Evolutionary conservation across 2,329 filamentous ascomycete genomes (phyloP), one percentile per base, ranked within the genome.

Genomic region (Fusarium irregulare): DNA sequence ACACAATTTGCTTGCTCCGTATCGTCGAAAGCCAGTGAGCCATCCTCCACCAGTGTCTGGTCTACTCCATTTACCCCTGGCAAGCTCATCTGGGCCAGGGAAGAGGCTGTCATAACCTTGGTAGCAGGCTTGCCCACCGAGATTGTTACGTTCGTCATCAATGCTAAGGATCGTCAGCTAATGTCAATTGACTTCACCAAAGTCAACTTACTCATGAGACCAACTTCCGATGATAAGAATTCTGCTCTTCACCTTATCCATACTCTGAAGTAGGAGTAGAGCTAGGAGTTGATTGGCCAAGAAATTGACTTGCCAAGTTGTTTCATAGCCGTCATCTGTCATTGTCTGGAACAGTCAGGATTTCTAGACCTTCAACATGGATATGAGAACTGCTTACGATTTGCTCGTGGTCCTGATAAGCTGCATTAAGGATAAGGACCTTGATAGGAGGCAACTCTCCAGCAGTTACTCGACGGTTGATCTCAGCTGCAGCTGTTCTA

Each of bases 1-100:
- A 65, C 76, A 82, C 10, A 82, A 74, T 62, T 81, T 82, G 37
- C 77, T 75, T n/a, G 79, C 80, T 11, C 79, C 80, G 53, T 82
- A 82, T 28, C 80, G 76, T 21, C 79, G 75, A 57, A 69, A 76
- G 12, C 79, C 80, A 6, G 71, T 58, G 14, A 56, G 68, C 73
- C 73, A 76, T 16, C 73, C 74, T 45, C 74, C 64, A 11, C 61
- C 78, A 32, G 78, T 77, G 30, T 72, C 53, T 10, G 76, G 75
- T 6, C 75, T 73, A 62, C 77, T 79, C 78, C 79, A 81, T 40
- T 59, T 72, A 5, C 79, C 78, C 59, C 76, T 77, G 56, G 79
- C 78, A 4, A 80, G 75, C 13, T 69, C 70, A 18, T 78, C 76
- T 20, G 71, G 59, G 12, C 77, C 73, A n/a, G 74, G 75, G 25